These are phyloP conservation scores for Pontederia crassipes DNA, from an alignment of 176 grass and related monocot species.

Conservation along the genomic window DNA sequence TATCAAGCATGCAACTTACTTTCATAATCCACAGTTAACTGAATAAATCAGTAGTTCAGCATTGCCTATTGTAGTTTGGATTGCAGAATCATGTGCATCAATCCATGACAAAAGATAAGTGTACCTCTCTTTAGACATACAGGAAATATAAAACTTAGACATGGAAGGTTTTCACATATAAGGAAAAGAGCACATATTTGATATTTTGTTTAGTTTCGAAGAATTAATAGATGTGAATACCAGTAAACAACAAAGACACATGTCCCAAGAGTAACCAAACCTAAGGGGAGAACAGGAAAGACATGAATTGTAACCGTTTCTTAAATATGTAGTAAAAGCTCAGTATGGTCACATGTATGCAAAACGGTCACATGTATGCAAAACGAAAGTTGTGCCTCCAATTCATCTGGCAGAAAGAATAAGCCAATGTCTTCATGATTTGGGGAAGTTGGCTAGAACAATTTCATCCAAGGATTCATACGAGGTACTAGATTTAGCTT, in stretches of 20 bases:
- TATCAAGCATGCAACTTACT: conserved; percentile 36
- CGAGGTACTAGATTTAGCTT: conserved; percentile 34
- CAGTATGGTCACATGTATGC: too few species aligned
- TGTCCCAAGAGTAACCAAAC: too few species aligned
- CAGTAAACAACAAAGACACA: neutral
- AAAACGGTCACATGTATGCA: too few species aligned
- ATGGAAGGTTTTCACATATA: too few species aligned
- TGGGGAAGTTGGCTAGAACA: conserved; percentile 40
- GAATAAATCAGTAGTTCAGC: conserved; percentile 47
- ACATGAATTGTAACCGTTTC: too few species aligned
- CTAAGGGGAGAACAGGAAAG: too few species aligned
- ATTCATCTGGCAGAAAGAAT: conserved; percentile 37
- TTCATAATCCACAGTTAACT: conserved; percentile 42
- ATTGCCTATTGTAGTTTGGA: conserved; percentile 26
- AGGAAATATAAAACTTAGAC: too few species aligned
- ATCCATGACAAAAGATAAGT: conserved; percentile 40
- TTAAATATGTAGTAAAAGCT: too few species aligned
- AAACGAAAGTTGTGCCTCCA: conserved; percentile 22
- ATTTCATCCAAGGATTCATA: conserved; percentile 41
- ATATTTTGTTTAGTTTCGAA: too few species aligned
- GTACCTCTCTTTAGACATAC: conserved; percentile 37
- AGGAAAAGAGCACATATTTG: conserved; percentile 6
- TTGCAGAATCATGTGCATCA: too few species aligned
- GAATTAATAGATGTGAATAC: too few species aligned
- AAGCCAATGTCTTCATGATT: conserved; percentile 51